phyloP scores from a whole-genome alignment of 768 basidiomycete species.

The Tylopilus felleus region DNA sequence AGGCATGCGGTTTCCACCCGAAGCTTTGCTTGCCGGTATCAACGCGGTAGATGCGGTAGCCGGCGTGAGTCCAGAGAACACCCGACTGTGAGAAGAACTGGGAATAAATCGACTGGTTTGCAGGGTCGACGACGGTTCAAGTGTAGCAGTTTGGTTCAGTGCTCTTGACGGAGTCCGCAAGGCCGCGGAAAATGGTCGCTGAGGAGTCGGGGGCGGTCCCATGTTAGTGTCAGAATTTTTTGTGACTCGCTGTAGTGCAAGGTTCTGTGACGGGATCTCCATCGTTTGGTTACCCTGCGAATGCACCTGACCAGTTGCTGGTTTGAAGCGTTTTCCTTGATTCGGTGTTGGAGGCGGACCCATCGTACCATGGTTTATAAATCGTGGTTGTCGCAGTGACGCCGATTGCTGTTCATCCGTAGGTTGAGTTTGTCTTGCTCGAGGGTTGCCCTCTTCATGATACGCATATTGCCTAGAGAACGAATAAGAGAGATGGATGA shows the following conservation, averaged over 20 bases:
- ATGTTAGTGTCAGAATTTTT: slow-evolving; percentile 31
- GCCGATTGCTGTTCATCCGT: slow-evolving; percentile 41
- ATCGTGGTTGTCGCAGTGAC: slow-evolving; percentile 38
- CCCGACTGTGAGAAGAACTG: slow-evolving; percentile 23
- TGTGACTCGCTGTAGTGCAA: slow-evolving; percentile 22
- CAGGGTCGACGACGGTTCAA: slow-evolving; percentile 8
- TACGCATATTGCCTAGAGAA: slow-evolving; percentile 65
- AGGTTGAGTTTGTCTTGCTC: slow-evolving; percentile 36
- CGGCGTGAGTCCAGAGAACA: slow-evolving; percentile 16
- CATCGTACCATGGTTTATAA: slow-evolving; percentile 31
- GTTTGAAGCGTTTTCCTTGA: slow-evolving; percentile 24
- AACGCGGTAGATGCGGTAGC: slow-evolving; percentile 25
- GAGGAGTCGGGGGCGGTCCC: slow-evolving; percentile 55
- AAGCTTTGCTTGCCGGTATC: slow-evolving; percentile 12
- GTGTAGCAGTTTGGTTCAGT: slow-evolving; percentile 12
- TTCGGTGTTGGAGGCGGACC: slow-evolving; percentile 29
- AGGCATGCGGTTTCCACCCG: slow-evolving; percentile 49
- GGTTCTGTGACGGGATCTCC: slow-evolving; percentile 10
- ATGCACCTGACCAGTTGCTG: slow-evolving; percentile 16
- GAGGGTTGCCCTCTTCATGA: slow-evolving; percentile 44
- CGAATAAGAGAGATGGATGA: slow-evolving; percentile 11
- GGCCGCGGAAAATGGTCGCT: slow-evolving; percentile 27
- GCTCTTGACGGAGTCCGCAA: slow-evolving; percentile 28
- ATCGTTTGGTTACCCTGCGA: slow-evolving; percentile 8
- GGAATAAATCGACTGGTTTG: slow-evolving; percentile 34